These are phyloP conservation scores for Malus domestica DNA, from an alignment of 306 rosid genomes.

Conservation along the genomic window ASM211411v1 NC_041790.1:31653001-31653500, in stretches of 20 bases:
- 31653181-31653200: background rate
- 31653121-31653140: too few species aligned
- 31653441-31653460: constrained; percentile 81
- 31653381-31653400: constrained; percentile 6
- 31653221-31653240: too few species aligned
- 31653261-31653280: background rate
- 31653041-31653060: too few species aligned
- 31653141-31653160: background rate
- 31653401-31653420: constrained; percentile 2
- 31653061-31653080: too few species aligned
- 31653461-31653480: constrained; percentile 57
- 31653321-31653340: constrained; percentile 4
- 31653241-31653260: background rate
- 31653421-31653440: constrained; percentile 55
- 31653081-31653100: too few species aligned
- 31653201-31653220: background rate
- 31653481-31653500: constrained; percentile 73
- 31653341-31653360: constrained; percentile 27
- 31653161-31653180: background rate
- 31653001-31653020: too few species aligned
- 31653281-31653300: constrained; percentile 16
- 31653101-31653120: too few species aligned
- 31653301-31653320: constrained; percentile 24
- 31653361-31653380: constrained; percentile 37
- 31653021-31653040: too few species aligned